phyloP scores from a whole-genome alignment of 345 rosid genomes.

The Salix viminalis region DNA sequence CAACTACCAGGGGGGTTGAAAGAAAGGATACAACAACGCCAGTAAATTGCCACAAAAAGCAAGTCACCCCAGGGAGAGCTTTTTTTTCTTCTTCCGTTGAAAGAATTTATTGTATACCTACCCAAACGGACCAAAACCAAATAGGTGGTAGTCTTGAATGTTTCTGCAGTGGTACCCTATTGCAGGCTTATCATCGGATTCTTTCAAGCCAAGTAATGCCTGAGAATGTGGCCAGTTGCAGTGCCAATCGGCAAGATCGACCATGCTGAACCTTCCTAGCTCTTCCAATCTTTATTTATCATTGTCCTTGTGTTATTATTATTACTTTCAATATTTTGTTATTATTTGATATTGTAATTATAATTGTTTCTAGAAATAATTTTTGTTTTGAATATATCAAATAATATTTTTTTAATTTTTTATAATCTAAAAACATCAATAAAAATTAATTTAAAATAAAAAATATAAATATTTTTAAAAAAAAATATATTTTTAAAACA shows the following conservation, averaged over 20 bases:
- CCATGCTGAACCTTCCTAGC: not conserved
- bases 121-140: not conserved
- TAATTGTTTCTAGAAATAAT: too few species aligned
- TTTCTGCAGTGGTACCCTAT: not conserved
- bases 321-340: not conserved
- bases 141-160: not conserved
- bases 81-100: not conserved
- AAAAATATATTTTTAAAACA: too few species aligned
- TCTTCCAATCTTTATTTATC: not conserved
- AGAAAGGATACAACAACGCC: slow-evolving; percentile 23
- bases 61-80: not conserved
- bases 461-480: too few species aligned
- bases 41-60: slow-evolving; percentile 33
- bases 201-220: too few species aligned
- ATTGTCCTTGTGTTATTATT: not conserved
- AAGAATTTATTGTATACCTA: not conserved
- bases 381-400: too few species aligned
- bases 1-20: slow-evolving; percentile 26
- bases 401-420: too few species aligned
- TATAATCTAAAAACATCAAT: too few species aligned
- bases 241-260: not conserved
- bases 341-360: not conserved
- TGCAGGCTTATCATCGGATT: not conserved
- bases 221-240: not conserved
- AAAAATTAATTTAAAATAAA: too few species aligned